A percentile compares a stretch with the other conserved stretches of the same genome.
Evolutionary conservation across 2,329 filamentous ascomycete species (phyloP).

Genomic region (Aquanectria penicillioides): DNA sequence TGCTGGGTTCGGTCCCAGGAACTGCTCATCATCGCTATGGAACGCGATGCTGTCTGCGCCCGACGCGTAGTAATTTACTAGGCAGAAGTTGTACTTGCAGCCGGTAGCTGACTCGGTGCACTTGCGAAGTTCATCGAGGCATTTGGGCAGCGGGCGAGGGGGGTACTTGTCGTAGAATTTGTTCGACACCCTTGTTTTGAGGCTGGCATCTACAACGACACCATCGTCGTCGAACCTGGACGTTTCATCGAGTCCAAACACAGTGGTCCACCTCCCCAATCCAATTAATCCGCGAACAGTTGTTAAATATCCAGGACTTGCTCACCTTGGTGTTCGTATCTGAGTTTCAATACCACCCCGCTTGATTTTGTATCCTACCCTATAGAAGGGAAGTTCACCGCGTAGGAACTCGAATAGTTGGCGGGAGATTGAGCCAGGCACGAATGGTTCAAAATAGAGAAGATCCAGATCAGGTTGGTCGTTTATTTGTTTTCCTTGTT

Average conservation of each 20-base stretch:
- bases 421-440: conserved; percentile 64
- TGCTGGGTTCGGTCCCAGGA: conserved; percentile 73
- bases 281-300: neutral
- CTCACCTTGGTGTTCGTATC: conserved; percentile 64
- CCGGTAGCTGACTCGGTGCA: conserved; percentile 73
- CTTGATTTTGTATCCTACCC: conserved; percentile 78
- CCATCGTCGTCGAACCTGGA: conserved; percentile 63
- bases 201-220: conserved; percentile 56
- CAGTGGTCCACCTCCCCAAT: conserved; percentile 57
- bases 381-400: conserved; percentile 77
- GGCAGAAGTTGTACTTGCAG: conserved; percentile 79
- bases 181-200: conserved; percentile 52
- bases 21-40: conserved; percentile 83
- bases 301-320: neutral
- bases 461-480: conserved; percentile 78
- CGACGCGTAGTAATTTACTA: conserved; percentile 86
- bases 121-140: conserved; percentile 70
- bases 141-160: conserved; percentile 77
- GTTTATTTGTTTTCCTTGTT: conserved; percentile 66
- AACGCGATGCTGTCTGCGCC: conserved; percentile 82
- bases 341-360: conserved; percentile 70
- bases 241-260: conserved; percentile 70
- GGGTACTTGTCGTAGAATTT: conserved; percentile 64
- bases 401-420: conserved; percentile 77
- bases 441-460: conserved; percentile 79